Base-by-base conservation (phyloP, 176 grass and related monocot species). In the Oryza glumipatula region DNA sequence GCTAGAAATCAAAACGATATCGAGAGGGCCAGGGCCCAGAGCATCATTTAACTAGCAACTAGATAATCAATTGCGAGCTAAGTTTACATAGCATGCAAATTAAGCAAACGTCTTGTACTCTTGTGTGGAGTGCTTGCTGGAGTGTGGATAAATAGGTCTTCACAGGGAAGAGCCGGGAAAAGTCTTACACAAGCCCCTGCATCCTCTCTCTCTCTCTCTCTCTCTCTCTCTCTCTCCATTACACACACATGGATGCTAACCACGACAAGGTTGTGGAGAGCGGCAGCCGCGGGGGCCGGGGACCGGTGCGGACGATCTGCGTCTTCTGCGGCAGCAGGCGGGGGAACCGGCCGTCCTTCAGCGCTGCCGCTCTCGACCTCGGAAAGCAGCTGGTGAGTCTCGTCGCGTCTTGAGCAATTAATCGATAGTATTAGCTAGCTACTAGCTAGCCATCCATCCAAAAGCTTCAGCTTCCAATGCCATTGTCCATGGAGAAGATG, bases 251-350 rank as follows among this genome's bases (percentile, higher is more conserved):
- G 94, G 90, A 91, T 73, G 71, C 51, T 45, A 82, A 22, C 23
- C 76, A 87, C 32, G 83, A 88, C 71, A 86, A 72, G 69, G 19
- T 3, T 4, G 21, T 74, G 21, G 73, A 38, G 60, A 63, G n/a
- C 54, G 43, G 80, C 70, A 76, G 39, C 30, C n/a, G 14, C 23
- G 54, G 54, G 6, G 14, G 56, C 56, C 72, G 5, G 26, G 79
- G 28, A 12, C 74, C 91, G 33, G 88, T 84, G 70, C 88, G 81
- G 70, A 81, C 84, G 12, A 77, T 97, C 58, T 97, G 95, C 76
- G 95, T 97, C 73, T 97, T 94, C 88, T 97, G 95, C 84, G 95
- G 95, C 60, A 97, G 92, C 86, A 86, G 84, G 65, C 78, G 78
- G 5, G 92, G 95, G 32, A 94, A 93, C 82, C 89, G 85, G 76